These are phyloP conservation scores for Naganishia randhawae DNA, from an alignment of 768 basidiomycete genomes.

Conservation along the genomic window DNA sequence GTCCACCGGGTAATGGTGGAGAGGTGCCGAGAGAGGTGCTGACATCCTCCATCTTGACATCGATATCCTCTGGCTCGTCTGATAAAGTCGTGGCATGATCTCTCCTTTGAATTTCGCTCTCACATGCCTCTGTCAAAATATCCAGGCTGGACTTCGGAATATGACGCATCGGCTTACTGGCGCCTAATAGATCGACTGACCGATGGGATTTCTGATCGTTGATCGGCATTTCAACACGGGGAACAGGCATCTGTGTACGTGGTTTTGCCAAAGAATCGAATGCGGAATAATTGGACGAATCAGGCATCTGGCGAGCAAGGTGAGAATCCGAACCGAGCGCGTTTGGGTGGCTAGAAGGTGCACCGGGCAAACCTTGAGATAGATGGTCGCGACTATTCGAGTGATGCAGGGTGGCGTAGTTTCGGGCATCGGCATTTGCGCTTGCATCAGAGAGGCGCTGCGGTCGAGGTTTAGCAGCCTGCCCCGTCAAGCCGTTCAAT, in stretches of 20 bases:
- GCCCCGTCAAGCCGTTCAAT: not conserved
- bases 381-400: not conserved
- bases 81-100: slow-evolving; percentile 11
- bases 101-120: slow-evolving; percentile 21
- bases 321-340: slow-evolving; percentile 2
- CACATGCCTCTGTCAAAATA: slow-evolving; percentile 28
- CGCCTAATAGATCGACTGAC: slow-evolving; percentile 25
- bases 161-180: slow-evolving; percentile 35
- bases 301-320: not conserved
- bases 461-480: not conserved
- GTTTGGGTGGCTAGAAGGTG: slow-evolving; percentile 1
- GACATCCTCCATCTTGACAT: slow-evolving; percentile 26
- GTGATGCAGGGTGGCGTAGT: not conserved
- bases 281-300: slow-evolving; percentile 13
- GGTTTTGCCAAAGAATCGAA: slow-evolving; percentile 25
- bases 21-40: slow-evolving; percentile 27
- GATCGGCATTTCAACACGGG: slow-evolving; percentile 7
- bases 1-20: slow-evolving; percentile 39
- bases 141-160: slow-evolving; percentile 31
- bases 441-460: not conserved
- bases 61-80: slow-evolving; percentile 33
- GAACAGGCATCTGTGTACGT: not conserved
- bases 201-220: slow-evolving; percentile 26
- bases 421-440: not conserved
- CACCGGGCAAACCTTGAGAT: not conserved